Conservation (phyloP, 2,329 filamentous ascomycete species). For the Exutisphaerella laricina region DNA sequence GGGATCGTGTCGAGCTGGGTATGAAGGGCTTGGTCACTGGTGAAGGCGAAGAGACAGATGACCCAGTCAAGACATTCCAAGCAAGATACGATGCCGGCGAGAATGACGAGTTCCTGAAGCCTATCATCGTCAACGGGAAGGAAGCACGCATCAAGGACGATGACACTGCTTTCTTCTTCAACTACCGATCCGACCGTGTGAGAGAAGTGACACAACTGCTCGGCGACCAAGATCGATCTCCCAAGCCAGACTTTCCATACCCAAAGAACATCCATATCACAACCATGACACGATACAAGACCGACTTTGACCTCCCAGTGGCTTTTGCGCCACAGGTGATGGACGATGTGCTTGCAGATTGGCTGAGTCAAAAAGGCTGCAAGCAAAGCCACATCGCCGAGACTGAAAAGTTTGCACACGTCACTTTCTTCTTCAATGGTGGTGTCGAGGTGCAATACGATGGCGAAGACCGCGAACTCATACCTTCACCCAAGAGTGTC, state of each 20-base stretch:
- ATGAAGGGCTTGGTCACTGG: slow-evolving; percentile 80
- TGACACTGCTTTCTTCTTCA: slow-evolving; percentile 99
- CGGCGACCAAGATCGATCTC: slow-evolving; percentile 86
- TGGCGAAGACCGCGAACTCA: slow-evolving; percentile 86
- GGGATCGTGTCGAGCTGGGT: slow-evolving; percentile 88
- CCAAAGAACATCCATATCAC: slow-evolving; percentile 81
- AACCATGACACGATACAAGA: slow-evolving; percentile 99
- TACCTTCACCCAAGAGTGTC: slow-evolving; percentile 81
- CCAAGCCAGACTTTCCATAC: slow-evolving; percentile 84
- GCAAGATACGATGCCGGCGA: slow-evolving; percentile 82
- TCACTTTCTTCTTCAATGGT: slow-evolving; percentile 99
- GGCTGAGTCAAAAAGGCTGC: slow-evolving; percentile 80
- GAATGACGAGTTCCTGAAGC: slow-evolving; percentile 97
- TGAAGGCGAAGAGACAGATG: slow-evolving; percentile 77
- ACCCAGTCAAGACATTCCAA: slow-evolving; percentile 81
- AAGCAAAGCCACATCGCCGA: slow-evolving; percentile 96
- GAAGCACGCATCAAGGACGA: slow-evolving; percentile 82
- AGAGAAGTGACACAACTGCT: slow-evolving; percentile 94
- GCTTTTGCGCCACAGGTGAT: slow-evolving; percentile 94
- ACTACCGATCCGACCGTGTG: slow-evolving; percentile 97
- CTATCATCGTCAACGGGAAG: slow-evolving; percentile 87
- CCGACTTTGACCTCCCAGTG: slow-evolving; percentile 83
- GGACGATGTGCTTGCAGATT: slow-evolving; percentile 97
- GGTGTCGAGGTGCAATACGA: slow-evolving; percentile 95
- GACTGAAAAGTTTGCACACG: slow-evolving; percentile 99